Conservation (phyloP, 2,329 filamentous ascomycete species). For the Aspergillus pseudoterreus region DNA sequence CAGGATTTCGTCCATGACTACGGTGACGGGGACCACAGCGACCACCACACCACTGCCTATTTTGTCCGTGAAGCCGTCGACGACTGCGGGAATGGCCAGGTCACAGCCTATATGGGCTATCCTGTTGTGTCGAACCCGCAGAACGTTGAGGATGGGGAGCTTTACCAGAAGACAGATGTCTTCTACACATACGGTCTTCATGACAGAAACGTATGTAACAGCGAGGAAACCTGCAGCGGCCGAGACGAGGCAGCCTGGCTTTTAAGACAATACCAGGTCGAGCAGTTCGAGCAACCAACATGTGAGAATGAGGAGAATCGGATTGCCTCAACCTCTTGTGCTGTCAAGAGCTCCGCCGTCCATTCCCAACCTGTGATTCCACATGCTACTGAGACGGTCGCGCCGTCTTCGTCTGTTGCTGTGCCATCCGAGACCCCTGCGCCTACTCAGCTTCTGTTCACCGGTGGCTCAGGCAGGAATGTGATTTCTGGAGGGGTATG, state of each 20-base stretch:
- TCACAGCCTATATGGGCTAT: constrained; percentile 7
- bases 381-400: too few species aligned
- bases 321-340: too few species aligned
- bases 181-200: constrained; percentile 9
- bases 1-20: constrained; percentile 9
- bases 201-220: constrained; percentile 5
- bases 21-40: constrained; percentile 14
- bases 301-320: too few species aligned
- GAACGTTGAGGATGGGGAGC: constrained; percentile 1
- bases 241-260: neutral
- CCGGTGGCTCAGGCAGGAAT: too few species aligned
- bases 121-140: neutral
- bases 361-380: too few species aligned
- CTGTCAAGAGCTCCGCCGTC: too few species aligned
- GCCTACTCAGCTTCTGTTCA: too few species aligned
- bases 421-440: too few species aligned
- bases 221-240: constrained; percentile 1
- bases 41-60: constrained; percentile 12
- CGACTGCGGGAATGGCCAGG: neutral
- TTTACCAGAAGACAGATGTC: constrained; percentile 6
- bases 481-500: too few species aligned
- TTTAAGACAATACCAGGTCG: neutral
- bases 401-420: too few species aligned
- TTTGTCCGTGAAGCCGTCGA: constrained; percentile 6
- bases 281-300: too few species aligned